Percentiles rank a stretch among this genome's conserved stretches.
Evolutionary conservation across 108 stramenopile species (phyloP).

Genomic region (Asterionellopsis glacialis): DNA sequence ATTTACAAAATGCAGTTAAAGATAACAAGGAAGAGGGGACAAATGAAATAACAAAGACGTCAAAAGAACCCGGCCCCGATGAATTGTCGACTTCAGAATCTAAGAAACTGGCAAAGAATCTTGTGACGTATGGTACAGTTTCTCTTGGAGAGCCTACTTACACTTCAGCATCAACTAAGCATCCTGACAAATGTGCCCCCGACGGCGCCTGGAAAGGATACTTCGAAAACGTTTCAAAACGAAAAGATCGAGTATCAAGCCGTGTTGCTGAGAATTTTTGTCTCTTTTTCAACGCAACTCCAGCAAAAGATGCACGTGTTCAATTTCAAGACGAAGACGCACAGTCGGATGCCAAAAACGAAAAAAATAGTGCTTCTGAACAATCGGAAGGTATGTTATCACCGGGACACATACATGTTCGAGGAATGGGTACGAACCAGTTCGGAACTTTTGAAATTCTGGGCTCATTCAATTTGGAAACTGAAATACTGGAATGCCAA

Average conservation of each 20-base stretch:
- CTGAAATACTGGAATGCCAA: conserved; percentile 54
- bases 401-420: conserved; percentile 47
- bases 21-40: no score
- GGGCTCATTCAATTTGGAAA: conserved; percentile 48
- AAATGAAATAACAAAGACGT: no score
- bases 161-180: neutral
- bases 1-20: no score
- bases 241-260: neutral
- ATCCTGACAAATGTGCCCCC: conserved; percentile 31
- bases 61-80: no score
- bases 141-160: no score
- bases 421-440: conserved; percentile 71
- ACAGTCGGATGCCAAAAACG: conserved; percentile 1
- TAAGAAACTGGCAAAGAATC: neutral
- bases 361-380: conserved; percentile 1
- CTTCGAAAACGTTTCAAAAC: conserved; percentile 57
- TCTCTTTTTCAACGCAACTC: conserved; percentile 75
- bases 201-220: conserved; percentile 72
- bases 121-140: no score
- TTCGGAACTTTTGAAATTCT: conserved; percentile 84
- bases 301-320: conserved; percentile 31
- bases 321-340: conserved; percentile 15
- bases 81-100: neutral
- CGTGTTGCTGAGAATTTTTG: conserved; percentile 54
- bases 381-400: conserved; percentile 5